Evolutionary conservation across 1,284 basidiomycete genomes (phyloP).

Genomic region (Termitomyces sp.): DNA sequence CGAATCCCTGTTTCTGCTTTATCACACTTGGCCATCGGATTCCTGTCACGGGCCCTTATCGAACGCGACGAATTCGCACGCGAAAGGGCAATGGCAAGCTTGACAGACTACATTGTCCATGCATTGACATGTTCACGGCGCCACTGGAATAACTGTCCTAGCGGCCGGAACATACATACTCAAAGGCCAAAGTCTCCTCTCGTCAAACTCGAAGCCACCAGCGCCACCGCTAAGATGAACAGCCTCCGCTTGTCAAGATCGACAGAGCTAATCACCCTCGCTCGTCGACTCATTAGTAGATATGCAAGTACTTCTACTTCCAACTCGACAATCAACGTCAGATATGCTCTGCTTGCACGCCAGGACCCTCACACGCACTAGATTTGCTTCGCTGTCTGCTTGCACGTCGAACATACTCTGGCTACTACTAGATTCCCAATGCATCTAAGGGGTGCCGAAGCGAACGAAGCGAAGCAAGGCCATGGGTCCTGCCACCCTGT

Average conservation of each 20-base stretch:
- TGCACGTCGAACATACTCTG: slow-evolving; percentile 5
- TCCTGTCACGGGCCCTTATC: no score
- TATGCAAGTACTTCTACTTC: not conserved
- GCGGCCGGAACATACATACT: not conserved
- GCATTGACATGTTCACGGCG: not conserved
- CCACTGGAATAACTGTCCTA: not conserved
- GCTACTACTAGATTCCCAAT: not conserved
- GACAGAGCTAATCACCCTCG: slow-evolving; percentile 6
- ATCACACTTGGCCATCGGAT: no score
- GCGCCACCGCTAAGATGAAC: not conserved
- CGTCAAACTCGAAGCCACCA: not conserved
- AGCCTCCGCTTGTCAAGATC: slow-evolving; percentile 1
- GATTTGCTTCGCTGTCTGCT: not conserved
- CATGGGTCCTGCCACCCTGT: no score
- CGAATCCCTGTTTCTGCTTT: not conserved
- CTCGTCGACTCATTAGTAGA: not conserved
- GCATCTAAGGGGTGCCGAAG: not conserved
- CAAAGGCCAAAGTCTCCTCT: no score
- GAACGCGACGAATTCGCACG: not conserved
- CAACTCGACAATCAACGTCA: slow-evolving; percentile 2
- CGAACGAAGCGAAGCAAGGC: not conserved
- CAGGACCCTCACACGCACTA: not conserved
- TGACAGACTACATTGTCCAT: not conserved
- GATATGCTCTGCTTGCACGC: not conserved
- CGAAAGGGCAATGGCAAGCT: not conserved